These are phyloP conservation scores for Annulohypoxylon stygium DNA, from an alignment of 495 filamentous ascomycete genomes.

Conservation along the genomic window DNA sequence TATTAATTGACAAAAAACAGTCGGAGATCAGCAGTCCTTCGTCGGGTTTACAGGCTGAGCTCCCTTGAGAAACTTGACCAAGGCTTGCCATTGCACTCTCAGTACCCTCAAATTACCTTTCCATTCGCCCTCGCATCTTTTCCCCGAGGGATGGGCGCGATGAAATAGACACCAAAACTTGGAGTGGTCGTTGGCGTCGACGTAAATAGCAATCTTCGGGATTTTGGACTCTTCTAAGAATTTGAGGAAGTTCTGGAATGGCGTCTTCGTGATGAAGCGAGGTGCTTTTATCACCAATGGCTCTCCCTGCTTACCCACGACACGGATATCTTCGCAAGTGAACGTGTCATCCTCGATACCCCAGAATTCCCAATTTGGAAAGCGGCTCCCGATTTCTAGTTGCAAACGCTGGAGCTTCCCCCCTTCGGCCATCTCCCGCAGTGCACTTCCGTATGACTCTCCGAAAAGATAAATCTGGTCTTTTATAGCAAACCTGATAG, in stretches of 20 bases:
- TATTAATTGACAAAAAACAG: background rate
- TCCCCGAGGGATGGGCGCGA: conserved; percentile 11
- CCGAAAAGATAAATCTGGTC: conserved; percentile 39
- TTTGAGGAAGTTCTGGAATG: conserved; percentile 38
- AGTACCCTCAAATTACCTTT: conserved; percentile 12
- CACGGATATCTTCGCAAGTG: conserved; percentile 15
- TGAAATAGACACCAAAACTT: conserved; percentile 41
- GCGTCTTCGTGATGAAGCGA: conserved; percentile 24
- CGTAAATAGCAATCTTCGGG: conserved; percentile 23
- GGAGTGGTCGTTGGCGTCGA: conserved; percentile 32
- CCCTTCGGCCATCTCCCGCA: conserved; percentile 38
- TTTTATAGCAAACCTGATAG: conserved; percentile 36
- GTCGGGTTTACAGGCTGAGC: conserved; percentile 12
- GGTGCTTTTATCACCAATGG: conserved; percentile 12
- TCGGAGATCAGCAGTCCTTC: background rate
- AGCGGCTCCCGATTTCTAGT: conserved; percentile 38
- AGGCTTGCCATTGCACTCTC: conserved; percentile 16
- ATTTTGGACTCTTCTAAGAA: conserved; percentile 31
- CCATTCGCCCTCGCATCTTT: conserved; percentile 26
- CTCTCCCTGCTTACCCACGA: conserved; percentile 12
- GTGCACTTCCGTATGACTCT: conserved; percentile 25
- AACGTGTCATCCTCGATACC: conserved; percentile 32
- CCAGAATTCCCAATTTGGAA: conserved; percentile 42
- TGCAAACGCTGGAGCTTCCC: conserved; percentile 41
- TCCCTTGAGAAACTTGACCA: conserved; percentile 26